Percentiles rank a stretch among this genome's conserved stretches.
Conservation (phyloP, 148 eudicot species). For the Drosera capensis region DNA sequence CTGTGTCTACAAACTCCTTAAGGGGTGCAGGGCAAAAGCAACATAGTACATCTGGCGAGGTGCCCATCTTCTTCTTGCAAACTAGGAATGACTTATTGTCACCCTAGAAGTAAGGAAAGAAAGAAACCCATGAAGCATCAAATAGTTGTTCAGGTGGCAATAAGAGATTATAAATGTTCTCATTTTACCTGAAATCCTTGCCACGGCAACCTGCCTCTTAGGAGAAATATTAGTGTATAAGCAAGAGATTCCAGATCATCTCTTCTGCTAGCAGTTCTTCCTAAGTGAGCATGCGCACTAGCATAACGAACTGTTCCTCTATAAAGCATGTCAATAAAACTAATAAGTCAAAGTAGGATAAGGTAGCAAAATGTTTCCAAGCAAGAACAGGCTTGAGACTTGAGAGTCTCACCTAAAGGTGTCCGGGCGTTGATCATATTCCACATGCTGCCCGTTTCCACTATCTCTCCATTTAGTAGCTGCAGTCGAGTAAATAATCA, state of each 20-base stretch:
- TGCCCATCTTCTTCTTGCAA: conserved; percentile 89
- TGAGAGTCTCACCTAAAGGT: conserved; percentile 59
- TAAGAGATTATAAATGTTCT: background rate
- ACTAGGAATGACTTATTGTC: conserved; percentile 83
- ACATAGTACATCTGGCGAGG: conserved; percentile 67
- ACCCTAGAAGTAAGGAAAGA: conserved; percentile 28
- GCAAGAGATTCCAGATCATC: conserved; percentile 93
- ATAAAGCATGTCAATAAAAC: background rate
- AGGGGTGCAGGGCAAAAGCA: conserved; percentile 70
- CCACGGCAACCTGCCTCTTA: conserved; percentile 85
- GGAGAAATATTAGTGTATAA: conserved; percentile 76
- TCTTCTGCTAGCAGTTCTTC: conserved; percentile 90
- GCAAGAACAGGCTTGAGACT: background rate
- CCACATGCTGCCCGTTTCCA: conserved; percentile 55
- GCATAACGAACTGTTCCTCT: conserved; percentile 94
- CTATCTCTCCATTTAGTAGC: conserved; percentile 83
- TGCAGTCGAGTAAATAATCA: conserved; percentile 14
- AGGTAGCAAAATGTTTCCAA: background rate
- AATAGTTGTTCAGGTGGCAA: background rate
- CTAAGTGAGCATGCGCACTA: conserved; percentile 91
- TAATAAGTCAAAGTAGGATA: background rate
- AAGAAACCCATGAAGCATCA: background rate
- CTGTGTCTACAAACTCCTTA: conserved; percentile 57
- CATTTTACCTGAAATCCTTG: conserved; percentile 73
- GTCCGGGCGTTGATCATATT: conserved; percentile 89